Percentiles rank a stretch among this genome's conserved stretches.
Evolutionary conservation across 129 eudicot genomes (phyloP).

Genomic region (Chrysanthemum lavandulifolium): DNA sequence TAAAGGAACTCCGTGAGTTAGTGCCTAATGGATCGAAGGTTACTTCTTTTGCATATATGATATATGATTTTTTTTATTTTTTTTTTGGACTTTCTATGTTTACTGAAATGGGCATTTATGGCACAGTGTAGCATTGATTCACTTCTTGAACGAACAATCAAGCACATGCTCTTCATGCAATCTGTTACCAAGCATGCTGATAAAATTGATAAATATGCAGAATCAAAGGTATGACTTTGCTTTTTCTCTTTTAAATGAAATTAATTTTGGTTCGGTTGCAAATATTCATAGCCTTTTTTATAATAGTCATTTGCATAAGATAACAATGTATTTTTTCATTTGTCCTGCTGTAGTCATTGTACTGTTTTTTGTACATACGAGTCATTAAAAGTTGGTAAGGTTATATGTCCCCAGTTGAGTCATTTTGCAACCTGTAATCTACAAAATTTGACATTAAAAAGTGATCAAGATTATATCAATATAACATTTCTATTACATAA

Average conservation of each 20-base stretch:
- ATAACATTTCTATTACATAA: no score
- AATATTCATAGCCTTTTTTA: background rate
- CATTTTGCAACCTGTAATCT: background rate
- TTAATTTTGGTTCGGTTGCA: background rate
- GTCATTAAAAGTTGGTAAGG: background rate
- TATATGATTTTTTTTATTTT: background rate
- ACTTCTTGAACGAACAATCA: slow-evolving; percentile 92
- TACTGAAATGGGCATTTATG: slow-evolving; percentile 36
- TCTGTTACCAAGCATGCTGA: slow-evolving; percentile 79
- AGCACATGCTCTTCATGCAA: slow-evolving; percentile 90
- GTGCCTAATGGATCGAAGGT: slow-evolving; percentile 98
- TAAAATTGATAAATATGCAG: slow-evolving; percentile 65
- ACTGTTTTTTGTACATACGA: no score
- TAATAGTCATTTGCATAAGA: no score
- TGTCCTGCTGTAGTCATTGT: no score
- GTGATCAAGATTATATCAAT: no score
- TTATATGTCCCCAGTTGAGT: no score
- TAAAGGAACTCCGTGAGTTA: slow-evolving; percentile 81
- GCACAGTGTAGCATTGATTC: slow-evolving; percentile 97
- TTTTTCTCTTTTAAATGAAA: background rate
- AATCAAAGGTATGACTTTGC: slow-evolving; percentile 54
- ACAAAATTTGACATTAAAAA: no score
- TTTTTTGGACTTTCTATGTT: background rate
- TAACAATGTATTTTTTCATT: no score
- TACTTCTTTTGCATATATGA: slow-evolving; percentile 4